Conservation (phyloP, 805 yeast species). For the Myxozyma neotropica region DNA sequence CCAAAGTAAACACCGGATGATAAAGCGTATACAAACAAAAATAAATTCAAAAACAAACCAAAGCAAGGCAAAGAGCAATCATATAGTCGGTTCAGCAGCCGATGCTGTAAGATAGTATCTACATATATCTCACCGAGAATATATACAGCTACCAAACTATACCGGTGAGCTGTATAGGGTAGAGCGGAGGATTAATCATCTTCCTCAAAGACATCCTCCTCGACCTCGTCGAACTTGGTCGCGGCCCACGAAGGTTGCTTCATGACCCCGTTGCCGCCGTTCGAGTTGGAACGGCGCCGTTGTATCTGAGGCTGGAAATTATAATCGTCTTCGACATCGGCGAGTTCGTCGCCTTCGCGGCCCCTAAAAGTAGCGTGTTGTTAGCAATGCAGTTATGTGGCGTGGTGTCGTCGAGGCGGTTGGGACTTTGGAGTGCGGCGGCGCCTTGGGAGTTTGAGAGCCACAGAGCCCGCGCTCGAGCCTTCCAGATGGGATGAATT, state of each 20-base stretch:
- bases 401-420: background rate
- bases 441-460: conserved; percentile 8
- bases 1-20: conserved; percentile 6
- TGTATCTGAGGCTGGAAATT: conserved; percentile 32
- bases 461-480: background rate
- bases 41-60: background rate
- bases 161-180: conserved; percentile 19
- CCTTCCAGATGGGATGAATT: too few species aligned
- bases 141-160: conserved; percentile 15
- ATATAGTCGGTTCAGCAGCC: background rate
- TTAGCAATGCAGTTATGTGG: background rate
- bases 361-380: conserved; percentile 23
- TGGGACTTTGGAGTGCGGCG: background rate
- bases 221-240: conserved; percentile 20
- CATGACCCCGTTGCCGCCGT: conserved; percentile 28
- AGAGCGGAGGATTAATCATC: conserved; percentile 23
- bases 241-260: conserved; percentile 30
- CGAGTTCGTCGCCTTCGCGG: conserved; percentile 37
- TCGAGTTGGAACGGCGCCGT: conserved; percentile 38
- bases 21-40: background rate
- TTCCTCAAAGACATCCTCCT: conserved; percentile 34
- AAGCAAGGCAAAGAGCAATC: background rate
- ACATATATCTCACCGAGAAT: conserved; percentile 9
- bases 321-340: conserved; percentile 35
- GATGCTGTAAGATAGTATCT: background rate